Percentiles rank a stretch among this genome's conserved stretches.
phyloP scores from a whole-genome alignment of 192 early-diverging fungal genomes.

The Coemansia umbellata region DNA sequence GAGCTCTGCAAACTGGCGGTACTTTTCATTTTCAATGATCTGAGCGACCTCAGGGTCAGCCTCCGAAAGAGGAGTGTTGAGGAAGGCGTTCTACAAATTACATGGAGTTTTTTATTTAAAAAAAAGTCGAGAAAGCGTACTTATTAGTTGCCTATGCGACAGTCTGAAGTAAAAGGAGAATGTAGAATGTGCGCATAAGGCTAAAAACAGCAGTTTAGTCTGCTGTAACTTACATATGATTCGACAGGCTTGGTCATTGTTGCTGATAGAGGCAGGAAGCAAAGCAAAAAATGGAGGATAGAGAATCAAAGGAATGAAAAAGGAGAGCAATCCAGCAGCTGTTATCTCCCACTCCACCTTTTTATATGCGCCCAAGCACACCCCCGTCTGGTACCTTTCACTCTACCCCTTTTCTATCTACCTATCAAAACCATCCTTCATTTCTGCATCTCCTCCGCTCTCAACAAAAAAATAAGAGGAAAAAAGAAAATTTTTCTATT shows the following conservation, averaged over 20 bases:
- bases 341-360: background rate
- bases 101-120: background rate
- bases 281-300: background rate
- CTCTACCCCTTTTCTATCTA: background rate
- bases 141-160: too few relatives aligned
- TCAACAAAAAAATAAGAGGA: background rate
- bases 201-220: background rate
- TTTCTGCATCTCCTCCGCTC: background rate
- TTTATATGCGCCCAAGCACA: background rate
- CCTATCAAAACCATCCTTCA: too few relatives aligned
- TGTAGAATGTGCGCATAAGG: background rate
- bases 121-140: background rate
- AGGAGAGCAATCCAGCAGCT: background rate
- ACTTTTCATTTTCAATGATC: conserved; percentile 96
- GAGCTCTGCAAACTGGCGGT: conserved; percentile 95
- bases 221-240: conserved; percentile 35
- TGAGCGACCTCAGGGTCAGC: conserved; percentile 92
- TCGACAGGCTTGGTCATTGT: conserved; percentile 43
- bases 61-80: conserved; percentile 87
- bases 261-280: background rate
- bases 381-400: background rate
- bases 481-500: background rate
- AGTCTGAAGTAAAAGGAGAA: background rate
- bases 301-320: background rate
- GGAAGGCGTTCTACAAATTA: conserved; percentile 58